Conservation (phyloP, 2,329 filamentous ascomycete genomes). For the Endothia cerciana region DNA sequence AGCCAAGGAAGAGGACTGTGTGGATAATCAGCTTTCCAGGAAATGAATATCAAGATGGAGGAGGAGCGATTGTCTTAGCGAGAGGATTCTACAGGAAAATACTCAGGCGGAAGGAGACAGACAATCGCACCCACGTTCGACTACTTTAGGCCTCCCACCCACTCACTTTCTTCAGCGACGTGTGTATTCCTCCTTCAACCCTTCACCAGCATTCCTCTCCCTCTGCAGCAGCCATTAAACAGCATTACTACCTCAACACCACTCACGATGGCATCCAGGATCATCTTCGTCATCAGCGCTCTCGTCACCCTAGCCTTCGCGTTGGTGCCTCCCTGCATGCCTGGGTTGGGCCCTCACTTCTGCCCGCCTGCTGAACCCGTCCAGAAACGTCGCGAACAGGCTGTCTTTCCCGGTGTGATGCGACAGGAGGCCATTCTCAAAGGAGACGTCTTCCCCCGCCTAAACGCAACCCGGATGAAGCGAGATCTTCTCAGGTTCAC, state of each 20-base stretch:
- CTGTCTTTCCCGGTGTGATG: conserved; percentile 3
- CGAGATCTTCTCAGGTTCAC: neutral
- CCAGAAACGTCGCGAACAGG: neutral
- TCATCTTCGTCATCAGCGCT: neutral
- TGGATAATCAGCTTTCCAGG: neutral
- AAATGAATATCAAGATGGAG: neutral
- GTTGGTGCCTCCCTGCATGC: conserved; percentile 13
- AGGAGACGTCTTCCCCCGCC: conserved; percentile 5
- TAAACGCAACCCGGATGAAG: conserved; percentile 7
- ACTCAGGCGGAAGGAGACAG: neutral
- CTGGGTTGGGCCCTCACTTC: conserved; percentile 10
- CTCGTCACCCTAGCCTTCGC: conserved; percentile 1
- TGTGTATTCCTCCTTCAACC: neutral
- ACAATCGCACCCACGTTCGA: neutral
- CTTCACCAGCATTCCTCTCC: neutral
- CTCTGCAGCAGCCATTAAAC: neutral
- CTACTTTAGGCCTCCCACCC: neutral
- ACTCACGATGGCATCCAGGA: neutral
- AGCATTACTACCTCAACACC: neutral
- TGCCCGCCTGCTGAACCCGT: neutral
- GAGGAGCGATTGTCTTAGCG: neutral
- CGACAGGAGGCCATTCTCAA: conserved; percentile 6
- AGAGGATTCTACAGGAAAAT: neutral
- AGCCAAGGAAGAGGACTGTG: neutral
- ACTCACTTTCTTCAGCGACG: neutral